A percentile compares a stretch with the other conserved stretches of the same genome.
Evolutionary conservation across 2,329 filamentous ascomycete species (phyloP).

Genomic region (Teratosphaeria pseudoeucalypti): DNA sequence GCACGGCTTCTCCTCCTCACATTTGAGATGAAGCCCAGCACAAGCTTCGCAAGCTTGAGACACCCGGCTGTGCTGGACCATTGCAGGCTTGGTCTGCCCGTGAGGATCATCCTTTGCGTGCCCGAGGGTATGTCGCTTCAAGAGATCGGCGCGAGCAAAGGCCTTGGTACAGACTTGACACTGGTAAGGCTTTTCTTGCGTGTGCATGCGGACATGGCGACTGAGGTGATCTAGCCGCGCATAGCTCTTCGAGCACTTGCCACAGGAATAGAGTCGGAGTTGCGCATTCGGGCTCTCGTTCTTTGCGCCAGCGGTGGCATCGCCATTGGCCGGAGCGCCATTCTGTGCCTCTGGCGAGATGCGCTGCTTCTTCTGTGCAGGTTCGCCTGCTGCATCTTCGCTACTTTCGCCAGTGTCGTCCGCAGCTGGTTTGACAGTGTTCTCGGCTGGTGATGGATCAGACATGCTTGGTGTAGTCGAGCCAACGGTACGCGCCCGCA

Average conservation of each 20-base stretch:
- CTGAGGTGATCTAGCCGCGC: constrained; percentile 43
- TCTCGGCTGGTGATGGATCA: constrained; percentile 2
- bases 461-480: constrained; percentile 1
- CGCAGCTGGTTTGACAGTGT: neutral
- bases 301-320: constrained; percentile 3
- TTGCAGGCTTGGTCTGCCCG: constrained; percentile 16
- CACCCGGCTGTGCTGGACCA: constrained; percentile 29
- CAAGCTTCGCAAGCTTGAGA: constrained; percentile 44
- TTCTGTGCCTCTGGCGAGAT: constrained; percentile 5
- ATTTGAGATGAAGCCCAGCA: constrained; percentile 42
- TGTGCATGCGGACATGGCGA: constrained; percentile 42
- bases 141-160: constrained; percentile 39
- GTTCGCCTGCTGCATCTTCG: constrained; percentile 9
- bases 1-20: constrained; percentile 46
- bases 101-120: constrained; percentile 26
- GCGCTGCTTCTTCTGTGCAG: constrained; percentile 10
- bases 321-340: constrained; percentile 1
- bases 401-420: neutral
- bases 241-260: constrained; percentile 43
- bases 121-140: constrained; percentile 41
- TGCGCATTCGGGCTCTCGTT: constrained; percentile 1
- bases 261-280: constrained; percentile 36
- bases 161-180: constrained; percentile 37
- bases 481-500: neutral
- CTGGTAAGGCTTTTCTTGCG: constrained; percentile 35